Evolutionary conservation across 2,329 filamentous ascomycete species (phyloP).

Genomic region (Verticillium klebahnii): DNA sequence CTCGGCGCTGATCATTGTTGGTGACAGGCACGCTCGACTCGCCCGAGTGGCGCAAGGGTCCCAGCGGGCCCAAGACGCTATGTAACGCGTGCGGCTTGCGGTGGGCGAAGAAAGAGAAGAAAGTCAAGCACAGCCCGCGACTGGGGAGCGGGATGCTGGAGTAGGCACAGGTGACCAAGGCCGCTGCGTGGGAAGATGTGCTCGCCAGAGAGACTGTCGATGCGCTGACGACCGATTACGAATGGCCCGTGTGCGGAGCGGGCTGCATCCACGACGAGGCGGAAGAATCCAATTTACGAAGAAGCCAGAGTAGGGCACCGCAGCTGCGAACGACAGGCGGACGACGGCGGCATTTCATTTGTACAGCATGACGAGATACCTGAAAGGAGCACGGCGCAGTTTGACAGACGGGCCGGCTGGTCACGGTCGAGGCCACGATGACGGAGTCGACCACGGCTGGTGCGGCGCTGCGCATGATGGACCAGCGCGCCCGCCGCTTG

Average conservation of each 20-base stretch:
- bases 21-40: slow-evolving; percentile 72
- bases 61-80: slow-evolving; percentile 85
- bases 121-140: slow-evolving; percentile 30
- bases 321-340: background rate
- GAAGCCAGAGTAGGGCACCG: no score
- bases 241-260: no score
- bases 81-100: slow-evolving; percentile 88
- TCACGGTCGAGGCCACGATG: no score
- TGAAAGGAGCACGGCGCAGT: background rate
- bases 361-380: background rate
- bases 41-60: slow-evolving; percentile 92
- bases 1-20: background rate
- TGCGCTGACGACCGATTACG: no score
- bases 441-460: no score
- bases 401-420: background rate
- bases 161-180: background rate
- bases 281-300: background rate
- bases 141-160: background rate
- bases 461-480: no score
- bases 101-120: slow-evolving; percentile 81
- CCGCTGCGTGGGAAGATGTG: background rate
- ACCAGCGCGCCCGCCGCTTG: no score
- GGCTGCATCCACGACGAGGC: background rate
- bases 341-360: background rate
- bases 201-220: no score